Evolutionary conservation across 2,329 filamentous ascomycete genomes (phyloP), one percentile per base, ranked within the genome.

Genomic region (Colletotrichum incanum): DNA sequence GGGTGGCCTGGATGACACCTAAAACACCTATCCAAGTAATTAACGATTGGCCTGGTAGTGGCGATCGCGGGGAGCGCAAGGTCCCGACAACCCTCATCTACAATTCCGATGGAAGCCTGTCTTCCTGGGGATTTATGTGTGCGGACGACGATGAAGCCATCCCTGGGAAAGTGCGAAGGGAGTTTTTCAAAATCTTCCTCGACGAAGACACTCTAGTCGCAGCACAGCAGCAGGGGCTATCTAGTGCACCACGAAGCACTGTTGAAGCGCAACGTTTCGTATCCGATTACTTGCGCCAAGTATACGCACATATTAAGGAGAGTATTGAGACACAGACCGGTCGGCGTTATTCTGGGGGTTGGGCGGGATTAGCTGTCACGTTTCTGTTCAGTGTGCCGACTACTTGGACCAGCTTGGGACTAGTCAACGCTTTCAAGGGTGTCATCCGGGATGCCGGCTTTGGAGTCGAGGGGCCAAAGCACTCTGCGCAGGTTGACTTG

Each of bases 321-420:
- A 83, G 81, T 0, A 81, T 86, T 18, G 83, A 81, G 75, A 79
- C 77, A 26, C 80, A 84, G 58, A 80, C 82, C 6, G 84, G 84
- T 0, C 79, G 80, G 34, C 76, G 78, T 1, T 79, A 80, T 3
- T 76, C 52, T 65, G 78, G 79, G 2, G 83, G 84, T 14, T 88
- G 86, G 86, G 76, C 75, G n/a, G 77, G 76, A 49, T 82, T 87
- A 65, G 79, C 79, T 0, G 84, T 90, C 1, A 83, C 86, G 49
- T 90, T 89, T 74, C 78, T 89, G 11, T 90, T 90, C 78, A 87
- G 86, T 56, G 87, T 89, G 0, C 88, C 88, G 0, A 90, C 88
- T 1, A 90, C 88, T 0, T 90, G 88, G 88, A 82, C 81, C 12
- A 85, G 80, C 2, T 80, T 86, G 69, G 82, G 82, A 9, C 84